Conservation (phyloP, 2,329 filamentous ascomycete species). For the Fusarium nematophilum region DNA sequence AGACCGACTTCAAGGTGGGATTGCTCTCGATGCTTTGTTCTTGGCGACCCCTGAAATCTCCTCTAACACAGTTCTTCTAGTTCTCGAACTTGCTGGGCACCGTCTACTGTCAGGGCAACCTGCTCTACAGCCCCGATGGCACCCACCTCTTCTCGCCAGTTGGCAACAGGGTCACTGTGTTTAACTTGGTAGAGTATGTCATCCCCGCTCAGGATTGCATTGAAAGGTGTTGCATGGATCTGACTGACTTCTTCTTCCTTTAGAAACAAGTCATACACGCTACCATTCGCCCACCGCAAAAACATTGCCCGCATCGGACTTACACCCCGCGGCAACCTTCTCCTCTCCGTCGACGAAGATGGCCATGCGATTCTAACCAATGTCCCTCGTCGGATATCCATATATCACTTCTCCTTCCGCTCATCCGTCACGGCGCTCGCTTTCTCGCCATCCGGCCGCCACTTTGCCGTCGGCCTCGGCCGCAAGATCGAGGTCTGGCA, state of each 20-base stretch:
- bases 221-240: accelerated
- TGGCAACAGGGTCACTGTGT: constrained; percentile 94
- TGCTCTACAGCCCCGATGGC: constrained; percentile 96
- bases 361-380: constrained; percentile 94
- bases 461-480: constrained; percentile 91
- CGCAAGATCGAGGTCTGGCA: constrained; percentile 95
- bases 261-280: constrained; percentile 87
- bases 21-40: not conserved
- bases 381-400: constrained; percentile 82
- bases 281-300: constrained; percentile 91
- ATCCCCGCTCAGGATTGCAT: not conserved
- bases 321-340: constrained; percentile 88
- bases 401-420: constrained; percentile 97
- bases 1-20: constrained; percentile 96
- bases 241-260: constrained; percentile 48
- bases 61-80: constrained; percentile 57
- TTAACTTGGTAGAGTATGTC: constrained; percentile 91
- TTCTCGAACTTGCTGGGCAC: constrained; percentile 99
- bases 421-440: constrained; percentile 83
- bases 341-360: constrained; percentile 94
- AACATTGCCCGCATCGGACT: constrained; percentile 92
- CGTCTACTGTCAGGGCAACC: constrained; percentile 97
- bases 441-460: constrained; percentile 89
- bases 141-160: constrained; percentile 96
- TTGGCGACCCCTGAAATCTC: not conserved